These are phyloP conservation scores for Mycena alexandri DNA, from an alignment of 768 basidiomycete genomes.

Conservation along the genomic window DNA sequence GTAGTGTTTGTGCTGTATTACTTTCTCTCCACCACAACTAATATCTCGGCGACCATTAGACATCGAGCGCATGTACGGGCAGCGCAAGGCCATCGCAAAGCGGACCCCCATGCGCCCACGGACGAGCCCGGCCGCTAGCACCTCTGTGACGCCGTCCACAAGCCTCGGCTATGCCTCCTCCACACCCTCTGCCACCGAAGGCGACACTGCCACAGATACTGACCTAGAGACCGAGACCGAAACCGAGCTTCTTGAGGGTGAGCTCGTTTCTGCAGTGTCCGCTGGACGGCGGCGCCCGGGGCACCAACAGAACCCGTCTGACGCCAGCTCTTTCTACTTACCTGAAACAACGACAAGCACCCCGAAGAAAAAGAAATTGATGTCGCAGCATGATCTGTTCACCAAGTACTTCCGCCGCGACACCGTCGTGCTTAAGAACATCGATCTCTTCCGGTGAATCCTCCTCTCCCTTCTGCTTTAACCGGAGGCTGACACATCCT, in stretches of 20 bases:
- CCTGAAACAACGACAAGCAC: slow-evolving; percentile 35
- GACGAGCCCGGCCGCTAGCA: slow-evolving; percentile 32
- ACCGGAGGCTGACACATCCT: slow-evolving; percentile 36
- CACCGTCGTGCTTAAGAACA: slow-evolving; percentile 79
- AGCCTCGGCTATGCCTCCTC: slow-evolving; percentile 51
- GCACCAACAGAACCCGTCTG: slow-evolving; percentile 46
- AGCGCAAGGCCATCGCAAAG: slow-evolving; percentile 89
- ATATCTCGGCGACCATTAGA: slow-evolving; percentile 59
- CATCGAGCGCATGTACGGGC: slow-evolving; percentile 94
- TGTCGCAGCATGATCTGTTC: slow-evolving; percentile 90
- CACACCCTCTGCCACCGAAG: slow-evolving; percentile 78
- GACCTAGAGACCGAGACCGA: slow-evolving; percentile 76
- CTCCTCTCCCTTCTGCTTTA: slow-evolving; percentile 26
- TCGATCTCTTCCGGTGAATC: slow-evolving; percentile 87
- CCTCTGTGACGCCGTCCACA: slow-evolving; percentile 33
- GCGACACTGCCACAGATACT: slow-evolving; percentile 79
- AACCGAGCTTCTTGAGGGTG: slow-evolving; percentile 52
- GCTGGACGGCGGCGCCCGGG: slow-evolving; percentile 15
- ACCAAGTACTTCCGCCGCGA: slow-evolving; percentile 94
- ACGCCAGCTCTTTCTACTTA: slow-evolving; percentile 50
- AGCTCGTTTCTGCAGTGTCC: slow-evolving; percentile 27
- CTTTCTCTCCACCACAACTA: slow-evolving; percentile 18
- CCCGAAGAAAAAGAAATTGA: slow-evolving; percentile 45
- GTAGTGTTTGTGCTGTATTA: slow-evolving; percentile 45
- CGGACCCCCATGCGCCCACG: slow-evolving; percentile 72